A percentile compares a stretch with the other conserved stretches of the same genome.
Evolutionary conservation across 345 rosid species (phyloP).

Genomic region (Heritiera littoralis): DNA sequence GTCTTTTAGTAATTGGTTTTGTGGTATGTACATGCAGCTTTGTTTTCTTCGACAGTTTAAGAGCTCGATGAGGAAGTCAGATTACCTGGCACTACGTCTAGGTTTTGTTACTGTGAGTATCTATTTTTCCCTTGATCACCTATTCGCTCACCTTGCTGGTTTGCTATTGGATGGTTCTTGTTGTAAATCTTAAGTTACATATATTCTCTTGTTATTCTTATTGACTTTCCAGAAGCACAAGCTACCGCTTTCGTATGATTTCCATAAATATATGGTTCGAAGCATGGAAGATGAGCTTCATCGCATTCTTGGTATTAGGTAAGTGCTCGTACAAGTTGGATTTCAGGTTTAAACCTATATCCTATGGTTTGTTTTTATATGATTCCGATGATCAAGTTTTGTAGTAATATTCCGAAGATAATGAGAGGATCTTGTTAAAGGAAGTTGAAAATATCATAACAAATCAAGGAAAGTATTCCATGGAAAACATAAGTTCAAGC

Average conservation of each 20-base stretch:
- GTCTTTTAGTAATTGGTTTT: not conserved
- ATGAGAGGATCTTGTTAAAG: no score
- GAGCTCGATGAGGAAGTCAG: slow-evolving; percentile 75
- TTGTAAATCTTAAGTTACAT: not conserved
- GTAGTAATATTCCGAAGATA: no score
- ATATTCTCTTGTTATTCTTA: not conserved
- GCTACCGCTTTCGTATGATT: slow-evolving; percentile 78
- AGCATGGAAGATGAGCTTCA: slow-evolving; percentile 99
- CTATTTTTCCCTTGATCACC: slow-evolving; percentile 18
- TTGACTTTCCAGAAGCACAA: slow-evolving; percentile 70
- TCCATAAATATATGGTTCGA: slow-evolving; percentile 88
- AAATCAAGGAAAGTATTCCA: no score
- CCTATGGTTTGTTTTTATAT: not conserved
- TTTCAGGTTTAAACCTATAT: not conserved
- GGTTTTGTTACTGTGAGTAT: slow-evolving; percentile 82
- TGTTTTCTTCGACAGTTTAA: slow-evolving; percentile 85
- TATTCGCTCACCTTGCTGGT: not conserved
- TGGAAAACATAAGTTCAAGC: no score
- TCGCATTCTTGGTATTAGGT: slow-evolving; percentile 94
- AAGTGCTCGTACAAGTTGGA: slow-evolving; percentile 19
- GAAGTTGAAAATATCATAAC: no score
- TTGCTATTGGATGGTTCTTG: not conserved
- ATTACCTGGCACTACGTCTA: slow-evolving; percentile 81
- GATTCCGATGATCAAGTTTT: no score
- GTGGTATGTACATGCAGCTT: slow-evolving; percentile 48